Base-by-base conservation (phyloP, 2,329 filamentous ascomycete species). In the Colletotrichum simmondsii region DNA sequence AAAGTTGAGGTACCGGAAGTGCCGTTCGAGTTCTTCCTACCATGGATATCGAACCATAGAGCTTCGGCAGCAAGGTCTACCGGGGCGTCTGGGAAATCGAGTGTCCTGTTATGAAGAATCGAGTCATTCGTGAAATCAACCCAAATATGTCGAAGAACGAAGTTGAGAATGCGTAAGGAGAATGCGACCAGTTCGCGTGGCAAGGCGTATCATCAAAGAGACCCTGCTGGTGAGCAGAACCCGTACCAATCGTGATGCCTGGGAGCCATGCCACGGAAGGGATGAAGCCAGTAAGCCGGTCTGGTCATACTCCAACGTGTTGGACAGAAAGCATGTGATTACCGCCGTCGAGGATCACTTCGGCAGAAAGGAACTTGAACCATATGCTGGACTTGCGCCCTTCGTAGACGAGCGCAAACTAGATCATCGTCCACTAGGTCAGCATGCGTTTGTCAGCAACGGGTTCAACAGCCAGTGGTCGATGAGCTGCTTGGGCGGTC, bases 381-480 rank as follows among this genome's bases (percentile, higher is more conserved):
- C 80, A 78, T 83, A 85, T 78, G 83, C 83, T 73, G 83, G 81
- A 80, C 80, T 87, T 86, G 86, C 88, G 88, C 91, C 91, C 87
- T 92, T 93, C 80, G 92, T 93, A 89, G 92, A 91, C 88, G 93
- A 94, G 89, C 92, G 93, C 89, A 94, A 92, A 92, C 93, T 94
- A 91, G 77, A 81, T 83, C 92, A 93, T 89, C 92, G 92, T 89
- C 92, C 90, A 93, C 92, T 94, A 92, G 91, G 92, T 94, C 92
- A 94, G 92, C 92, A 91, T 90, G 79, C 87, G 89, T 89, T 90
- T 69, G 90, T 92, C 91, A 92, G 90, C 89, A 90, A 84, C 87
- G 86, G 42, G 88, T 87, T 88, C 89, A 93, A 91, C 87, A 91
- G 90, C 90, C 89, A 94, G 92, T 91, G 90, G 92, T 90, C 84